Conservation (phyloP, 352 stramenopile genomes). For the Phytopythium sindhum region DNA sequence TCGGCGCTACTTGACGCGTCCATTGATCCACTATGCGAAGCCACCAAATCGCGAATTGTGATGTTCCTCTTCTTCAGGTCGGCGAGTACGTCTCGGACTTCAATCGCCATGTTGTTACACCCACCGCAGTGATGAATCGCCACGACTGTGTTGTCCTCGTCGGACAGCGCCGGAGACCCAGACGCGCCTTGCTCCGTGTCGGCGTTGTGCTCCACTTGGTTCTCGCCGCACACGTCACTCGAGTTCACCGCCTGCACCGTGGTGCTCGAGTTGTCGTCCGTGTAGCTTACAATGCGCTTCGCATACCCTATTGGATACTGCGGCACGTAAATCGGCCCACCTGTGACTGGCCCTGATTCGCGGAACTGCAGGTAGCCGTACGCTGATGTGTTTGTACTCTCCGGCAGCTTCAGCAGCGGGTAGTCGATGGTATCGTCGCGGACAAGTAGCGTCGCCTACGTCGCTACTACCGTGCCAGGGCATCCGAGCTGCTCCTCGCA, state of each 20-base stretch:
- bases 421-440: constrained; percentile 45
- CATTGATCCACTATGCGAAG: not conserved
- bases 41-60: constrained; percentile 32
- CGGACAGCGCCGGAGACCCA: constrained; percentile 38
- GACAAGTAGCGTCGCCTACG: constrained; percentile 37
- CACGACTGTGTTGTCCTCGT: constrained; percentile 43
- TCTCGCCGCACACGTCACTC: constrained; percentile 25
- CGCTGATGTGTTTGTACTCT: constrained; percentile 20
- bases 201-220: constrained; percentile 42
- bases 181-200: constrained; percentile 48
- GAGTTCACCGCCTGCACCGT: constrained; percentile 27
- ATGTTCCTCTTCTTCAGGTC: constrained; percentile 36
- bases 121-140: constrained; percentile 55
- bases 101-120: constrained; percentile 41
- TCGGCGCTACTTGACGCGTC: not conserved
- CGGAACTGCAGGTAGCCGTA: constrained; percentile 65
- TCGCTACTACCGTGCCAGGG: constrained; percentile 39
- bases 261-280: constrained; percentile 22
- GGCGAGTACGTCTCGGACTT: constrained; percentile 32
- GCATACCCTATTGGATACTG: constrained; percentile 44
- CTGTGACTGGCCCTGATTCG: constrained; percentile 22
- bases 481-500: constrained; percentile 45
- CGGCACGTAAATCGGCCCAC: constrained; percentile 62
- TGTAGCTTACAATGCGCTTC: constrained; percentile 46
- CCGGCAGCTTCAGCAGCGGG: constrained; percentile 49